Percentiles rank a stretch among this genome's conserved stretches.
Evolutionary conservation across 805 yeast species (phyloP).

Genomic region (Wickerhamiella galacta): DNA sequence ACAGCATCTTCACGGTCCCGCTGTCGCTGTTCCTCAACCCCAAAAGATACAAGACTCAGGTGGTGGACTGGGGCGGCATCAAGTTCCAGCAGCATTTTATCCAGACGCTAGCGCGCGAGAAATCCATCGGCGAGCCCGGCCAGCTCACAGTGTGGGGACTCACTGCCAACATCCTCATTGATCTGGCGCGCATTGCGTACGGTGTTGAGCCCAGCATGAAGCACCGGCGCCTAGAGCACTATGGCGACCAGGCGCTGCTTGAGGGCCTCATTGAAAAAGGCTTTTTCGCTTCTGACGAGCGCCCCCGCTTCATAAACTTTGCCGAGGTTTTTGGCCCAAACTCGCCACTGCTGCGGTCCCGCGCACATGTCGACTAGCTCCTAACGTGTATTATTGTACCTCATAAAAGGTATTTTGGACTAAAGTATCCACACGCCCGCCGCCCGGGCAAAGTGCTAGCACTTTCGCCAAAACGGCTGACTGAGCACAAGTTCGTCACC

Average conservation of each 20-base stretch:
- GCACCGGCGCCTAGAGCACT: slow-evolving; percentile 15
- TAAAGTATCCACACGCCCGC: too few species aligned
- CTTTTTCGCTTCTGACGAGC: too few species aligned
- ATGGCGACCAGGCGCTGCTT: slow-evolving; percentile 20
- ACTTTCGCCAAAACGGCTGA: too few species aligned
- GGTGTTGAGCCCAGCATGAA: slow-evolving; percentile 20
- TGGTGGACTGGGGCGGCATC: slow-evolving; percentile 22
- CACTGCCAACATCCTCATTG: slow-evolving; percentile 27
- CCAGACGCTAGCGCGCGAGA: slow-evolving; percentile 14
- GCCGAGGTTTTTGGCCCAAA: too few species aligned
- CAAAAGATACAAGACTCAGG: slow-evolving; percentile 13
- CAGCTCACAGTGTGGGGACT: slow-evolving; percentile 26
- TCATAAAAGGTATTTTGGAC: too few species aligned
- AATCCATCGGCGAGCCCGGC: slow-evolving; percentile 18
- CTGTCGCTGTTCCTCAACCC: slow-evolving; percentile 14
- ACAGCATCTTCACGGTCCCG: slow-evolving; percentile 17
- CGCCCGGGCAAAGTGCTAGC: too few species aligned
- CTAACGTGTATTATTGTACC: too few species aligned
- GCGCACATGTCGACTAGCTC: too few species aligned
- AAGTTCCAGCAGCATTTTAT: slow-evolving; percentile 21
- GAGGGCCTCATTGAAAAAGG: slow-evolving; percentile 11
- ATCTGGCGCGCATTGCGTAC: slow-evolving; percentile 23
- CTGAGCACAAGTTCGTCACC: too few species aligned
- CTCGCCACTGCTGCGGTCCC: too few species aligned
- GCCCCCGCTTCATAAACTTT: too few species aligned